Base-by-base conservation (phyloP, 1,139 yeast genomes). In the Zhuliangozyma blackwelliae region DNA sequence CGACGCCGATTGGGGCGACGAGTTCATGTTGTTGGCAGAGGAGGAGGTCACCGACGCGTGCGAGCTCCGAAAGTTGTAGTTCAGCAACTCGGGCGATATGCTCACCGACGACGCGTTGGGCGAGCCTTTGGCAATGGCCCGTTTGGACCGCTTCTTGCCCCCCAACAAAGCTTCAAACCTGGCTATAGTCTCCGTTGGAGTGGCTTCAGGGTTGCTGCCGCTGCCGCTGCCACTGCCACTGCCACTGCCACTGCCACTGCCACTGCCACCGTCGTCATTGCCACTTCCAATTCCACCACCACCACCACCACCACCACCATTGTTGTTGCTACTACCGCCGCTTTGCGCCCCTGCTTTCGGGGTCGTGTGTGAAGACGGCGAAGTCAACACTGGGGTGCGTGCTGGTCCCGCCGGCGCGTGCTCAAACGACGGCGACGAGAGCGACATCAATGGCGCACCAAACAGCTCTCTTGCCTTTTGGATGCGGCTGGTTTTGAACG, bases 401-500 rank as follows among this genome's bases (percentile, higher is more conserved):
- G 41, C 32, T 21, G 39, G 29, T 9, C 35, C 36, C 12, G 3
- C 7, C 11, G 11, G 11, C 12, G 27, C 12, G 12, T 10, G 27
- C 34, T 56, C 60, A 40, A 54, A 52, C 2, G 52, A 51, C 5
- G 63, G 56, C 10, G 23, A 22, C 16, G 59, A 48, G 6, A 49
- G 32, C 6, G 52, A 52, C 47, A 51, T 45, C 3, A 47, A 45
- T 8, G 64, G 65, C 13, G 41, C 52, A 36, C 45, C 48, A 7
- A 22, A 7, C 23, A 9, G 23, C 9, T 39, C 64, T 54, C 31
- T 65, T 9, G 9, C 16, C 16, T 34, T 37, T 12, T 22, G 31
- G 10, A 31, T n/a, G 25, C 34, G 34, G 25, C 27, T 61, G 38
- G 57, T 61, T 38, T 73, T 50, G 50, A 70, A 70, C n/a, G 76